Evolutionary conservation across 2,329 filamentous ascomycete species (phyloP), one percentile per base, ranked within the genome.

Genomic region (Sclerotinia sclerotiorum): DNA sequence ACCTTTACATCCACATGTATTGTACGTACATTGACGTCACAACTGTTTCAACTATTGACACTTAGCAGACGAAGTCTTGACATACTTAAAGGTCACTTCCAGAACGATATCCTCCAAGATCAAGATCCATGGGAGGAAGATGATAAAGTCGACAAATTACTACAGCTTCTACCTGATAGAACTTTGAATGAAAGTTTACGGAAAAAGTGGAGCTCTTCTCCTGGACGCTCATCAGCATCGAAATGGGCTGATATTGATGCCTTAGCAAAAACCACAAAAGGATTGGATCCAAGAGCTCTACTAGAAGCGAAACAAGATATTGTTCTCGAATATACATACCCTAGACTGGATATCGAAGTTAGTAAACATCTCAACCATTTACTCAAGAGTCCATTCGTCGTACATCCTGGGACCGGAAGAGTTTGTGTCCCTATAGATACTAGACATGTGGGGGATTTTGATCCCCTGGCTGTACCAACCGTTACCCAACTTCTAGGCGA

Each of bases 291-390:
- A 0, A 87, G 85, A 71, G 87, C 89, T 2, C 84, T 99, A 17
- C 85, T 90, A 11, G 92, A 97, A 75, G 93, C 93, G 29, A 98
- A 97, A 81, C 93, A 97, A 79, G 95, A 98, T 77, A 91, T 99
- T 70, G 89, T 98, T 4, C 87, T 99, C 42, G 95, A 99, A 80
- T 98, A 99, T 81, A 97, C 95, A 8, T 99, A 99, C 79, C 95
- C 95, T 3, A 90, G 95, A 51, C 90, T 99, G 67, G 95, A 99
- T 83, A 94, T 95, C 70, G 93, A 97, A 79, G 95, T 99, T 78
- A 95, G 91, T 77, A 98, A 98, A 84, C 97, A 97, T 79, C 87
- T 97, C 68, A 98, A 97, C 82, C 95, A 99, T 85, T 87, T 99
- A 84, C 88, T 99, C 74, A 99, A 99, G 79, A 94, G 90, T 71